Base-by-base conservation (phyloP, 2,329 filamentous ascomycete genomes). In the Ophiostoma sp. region DNA sequence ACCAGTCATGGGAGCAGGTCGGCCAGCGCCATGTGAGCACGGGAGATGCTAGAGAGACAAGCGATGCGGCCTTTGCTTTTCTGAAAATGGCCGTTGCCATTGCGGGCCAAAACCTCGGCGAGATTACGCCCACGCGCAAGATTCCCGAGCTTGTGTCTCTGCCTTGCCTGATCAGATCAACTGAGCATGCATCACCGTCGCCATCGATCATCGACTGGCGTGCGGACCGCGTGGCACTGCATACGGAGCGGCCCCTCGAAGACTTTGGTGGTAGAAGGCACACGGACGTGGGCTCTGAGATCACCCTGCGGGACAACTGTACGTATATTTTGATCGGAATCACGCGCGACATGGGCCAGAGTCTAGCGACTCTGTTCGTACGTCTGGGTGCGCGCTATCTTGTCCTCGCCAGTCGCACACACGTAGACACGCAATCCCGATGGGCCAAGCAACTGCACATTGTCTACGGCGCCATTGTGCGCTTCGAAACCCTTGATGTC, bases 321-420 rank as follows among this genome's bases (percentile, higher is more conserved):
- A 80, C 79, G 0, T 81, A 82, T 67, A 67, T 80, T 11, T 70
- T 82, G 0, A 72, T 78, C 7, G 80, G 80, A 7, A 71, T 81
- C 60, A 81, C 79, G 0, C 76, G 79, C n/a, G 80, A 81, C 68
- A 74, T 81, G 16, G 80, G 79, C 12, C 80, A 81, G 72, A 81
- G 78, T 65, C 69, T 82, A n/a, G 78, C 77, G 69, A 74, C 75
- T 1, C 73, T 81, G 0, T 75, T 82, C 38, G 72, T 77, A 2
- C 62, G 75, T 11, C 75, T 78, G 4, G 80, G 80, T 0, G 80
- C 80, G 0, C 73, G 76, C 0, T 69, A 80, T 71, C 74, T 82
- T 49, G 76, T 81, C 0, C 70, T 81, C 3, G 76, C 77, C 16
- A 81, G 79, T 71, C 77, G 80, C 2, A 78, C 75, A n/a, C 77